Conservation (phyloP, 1,139 yeast genomes). For the Debaryomyces robertsiae region DNA sequence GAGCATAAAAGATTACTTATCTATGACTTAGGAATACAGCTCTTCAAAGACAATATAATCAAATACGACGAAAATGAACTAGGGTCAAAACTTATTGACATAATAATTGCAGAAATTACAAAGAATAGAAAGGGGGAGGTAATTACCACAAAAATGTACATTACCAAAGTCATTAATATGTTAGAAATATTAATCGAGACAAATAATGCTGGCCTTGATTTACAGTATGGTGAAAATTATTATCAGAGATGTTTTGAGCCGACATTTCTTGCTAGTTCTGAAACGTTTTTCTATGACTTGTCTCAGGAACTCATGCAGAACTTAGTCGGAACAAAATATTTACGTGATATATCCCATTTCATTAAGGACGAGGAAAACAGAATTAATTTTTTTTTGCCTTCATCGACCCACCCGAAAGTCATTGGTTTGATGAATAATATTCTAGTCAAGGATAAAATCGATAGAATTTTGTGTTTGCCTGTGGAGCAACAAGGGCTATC, state of each 20-base stretch:
- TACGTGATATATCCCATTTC: constrained; percentile 54
- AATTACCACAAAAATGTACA: constrained; percentile 57
- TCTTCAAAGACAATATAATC: constrained; percentile 52
- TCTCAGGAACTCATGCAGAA: constrained; percentile 46
- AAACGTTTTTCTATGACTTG: constrained; percentile 53
- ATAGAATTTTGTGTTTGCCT: constrained; percentile 44
- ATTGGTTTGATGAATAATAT: constrained; percentile 59
- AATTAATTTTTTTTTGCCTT: constrained; percentile 56
- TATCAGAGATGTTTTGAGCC: constrained; percentile 73
- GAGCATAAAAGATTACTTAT: constrained; percentile 68
- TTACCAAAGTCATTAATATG: constrained; percentile 69
- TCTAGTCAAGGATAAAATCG: constrained; percentile 63
- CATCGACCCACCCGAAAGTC: constrained; percentile 55
- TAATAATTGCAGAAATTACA: constrained; percentile 60
- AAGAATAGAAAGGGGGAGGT: constrained; percentile 61
- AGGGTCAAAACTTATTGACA: constrained; percentile 51
- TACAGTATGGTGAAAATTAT: constrained; percentile 51
- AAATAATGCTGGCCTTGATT: constrained; percentile 34
- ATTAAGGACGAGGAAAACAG: constrained; percentile 62
- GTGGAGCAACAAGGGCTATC: constrained; percentile 57
- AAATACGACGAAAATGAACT: constrained; percentile 49
- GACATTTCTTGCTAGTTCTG: constrained; percentile 55
- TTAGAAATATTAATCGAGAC: constrained; percentile 56
- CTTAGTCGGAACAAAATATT: constrained; percentile 51
- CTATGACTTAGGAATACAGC: constrained; percentile 72